A percentile compares a stretch with the other conserved stretches of the same genome.
These are phyloP conservation scores for Sphenostylis stenocarpa DNA, from an alignment of 306 rosid species.

Conservation along the genomic window DNA sequence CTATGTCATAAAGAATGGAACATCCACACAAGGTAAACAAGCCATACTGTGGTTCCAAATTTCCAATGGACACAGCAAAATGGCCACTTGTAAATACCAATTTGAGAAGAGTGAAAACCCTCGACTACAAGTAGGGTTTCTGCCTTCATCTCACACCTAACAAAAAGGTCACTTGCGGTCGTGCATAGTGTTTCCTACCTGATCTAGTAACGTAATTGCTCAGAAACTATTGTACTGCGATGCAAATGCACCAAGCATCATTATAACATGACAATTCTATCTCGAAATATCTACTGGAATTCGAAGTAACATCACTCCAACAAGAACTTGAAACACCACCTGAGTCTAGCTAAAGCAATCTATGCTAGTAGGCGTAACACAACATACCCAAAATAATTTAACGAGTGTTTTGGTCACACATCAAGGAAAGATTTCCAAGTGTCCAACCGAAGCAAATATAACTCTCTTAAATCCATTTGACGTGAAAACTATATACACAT, in stretches of 20 bases:
- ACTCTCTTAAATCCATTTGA: background rate
- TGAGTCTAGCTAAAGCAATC: conserved; percentile 3
- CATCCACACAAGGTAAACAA: background rate
- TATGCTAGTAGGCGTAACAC: background rate
- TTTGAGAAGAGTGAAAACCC: background rate
- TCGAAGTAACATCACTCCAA: background rate
- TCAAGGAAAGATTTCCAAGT: background rate
- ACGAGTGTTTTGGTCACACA: background rate
- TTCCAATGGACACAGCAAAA: background rate
- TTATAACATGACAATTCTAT: background rate
- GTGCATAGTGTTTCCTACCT: background rate
- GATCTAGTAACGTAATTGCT: background rate
- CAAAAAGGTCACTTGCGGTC: background rate
- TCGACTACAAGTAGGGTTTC: background rate
- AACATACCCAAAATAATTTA: background rate
- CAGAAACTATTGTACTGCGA: background rate
- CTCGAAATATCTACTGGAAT: background rate
- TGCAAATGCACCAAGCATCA: conserved; percentile 4
- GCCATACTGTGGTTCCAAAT: background rate
- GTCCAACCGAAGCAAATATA: background rate
- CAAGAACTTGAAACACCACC: conserved; percentile 11
- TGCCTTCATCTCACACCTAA: background rate
- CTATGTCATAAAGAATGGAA: background rate
- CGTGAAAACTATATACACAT: background rate
- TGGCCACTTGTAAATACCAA: background rate